Evolutionary conservation across 352 stramenopile species (phyloP).

Genomic region (Elongisporangium anandrum): DNA sequence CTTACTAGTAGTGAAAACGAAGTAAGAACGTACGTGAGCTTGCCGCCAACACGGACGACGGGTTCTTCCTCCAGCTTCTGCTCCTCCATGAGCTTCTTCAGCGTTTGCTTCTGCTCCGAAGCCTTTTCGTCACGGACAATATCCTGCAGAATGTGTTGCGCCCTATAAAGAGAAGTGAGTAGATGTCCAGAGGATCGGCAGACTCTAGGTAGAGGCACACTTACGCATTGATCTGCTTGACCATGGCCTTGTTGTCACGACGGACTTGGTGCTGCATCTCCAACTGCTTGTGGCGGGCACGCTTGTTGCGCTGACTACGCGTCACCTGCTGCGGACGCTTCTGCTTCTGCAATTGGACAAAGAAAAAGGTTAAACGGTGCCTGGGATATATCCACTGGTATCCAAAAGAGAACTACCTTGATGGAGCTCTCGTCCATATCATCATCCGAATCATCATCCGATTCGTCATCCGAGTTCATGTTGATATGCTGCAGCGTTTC

Average conservation of each 20-base stretch:
- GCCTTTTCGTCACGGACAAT: slow-evolving; percentile 69
- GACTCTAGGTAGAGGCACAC: slow-evolving; percentile 5
- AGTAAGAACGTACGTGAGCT: slow-evolving; percentile 61
- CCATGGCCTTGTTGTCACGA: slow-evolving; percentile 61
- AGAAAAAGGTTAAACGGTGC: background rate
- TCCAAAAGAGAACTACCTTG: slow-evolving; percentile 15
- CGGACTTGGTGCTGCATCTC: slow-evolving; percentile 60
- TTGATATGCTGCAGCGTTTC: slow-evolving; percentile 83
- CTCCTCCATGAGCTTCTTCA: slow-evolving; percentile 73
- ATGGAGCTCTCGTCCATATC: slow-evolving; percentile 25
- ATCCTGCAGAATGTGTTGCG: slow-evolving; percentile 60
- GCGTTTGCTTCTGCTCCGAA: slow-evolving; percentile 52
- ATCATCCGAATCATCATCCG: slow-evolving; percentile 35
- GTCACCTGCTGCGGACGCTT: slow-evolving; percentile 64
- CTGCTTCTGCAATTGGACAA: slow-evolving; percentile 5
- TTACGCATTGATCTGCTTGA: slow-evolving; percentile 87
- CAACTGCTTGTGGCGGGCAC: slow-evolving; percentile 74
- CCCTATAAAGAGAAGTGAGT: slow-evolving; percentile 23
- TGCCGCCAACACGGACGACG: slow-evolving; percentile 62
- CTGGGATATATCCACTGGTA: background rate
- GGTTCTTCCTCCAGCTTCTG: slow-evolving; percentile 78
- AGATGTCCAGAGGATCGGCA: background rate
- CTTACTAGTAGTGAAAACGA: background rate
- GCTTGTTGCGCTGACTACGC: slow-evolving; percentile 72
- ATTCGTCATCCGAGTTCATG: slow-evolving; percentile 29